Evolutionary conservation across 305 asterid species (phyloP), one percentile per base, ranked within the genome.

Genomic region (Ilex paraguariensis): DNA sequence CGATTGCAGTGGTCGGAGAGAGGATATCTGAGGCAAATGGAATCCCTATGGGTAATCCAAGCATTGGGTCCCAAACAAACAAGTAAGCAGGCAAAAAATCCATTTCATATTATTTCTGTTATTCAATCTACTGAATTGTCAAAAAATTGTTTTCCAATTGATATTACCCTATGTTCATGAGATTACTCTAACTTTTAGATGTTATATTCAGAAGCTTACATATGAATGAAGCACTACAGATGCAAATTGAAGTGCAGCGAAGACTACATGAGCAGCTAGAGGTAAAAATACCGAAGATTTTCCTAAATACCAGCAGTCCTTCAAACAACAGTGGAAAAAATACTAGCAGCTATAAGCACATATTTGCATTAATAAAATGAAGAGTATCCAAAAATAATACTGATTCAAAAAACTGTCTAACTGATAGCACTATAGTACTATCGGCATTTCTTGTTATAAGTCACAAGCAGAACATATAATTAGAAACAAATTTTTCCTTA

Each of bases 211-310:
- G 97, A 77, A 85, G 81, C 65, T 44, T 88, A 45, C 92, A 87
- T 60, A 70, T 91, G 50, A 86, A 81, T 3, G 95, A 91, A 74
- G 96, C 96, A 65, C 82, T 91, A 80, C 90, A 88, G 61, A 83
- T 86, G 92, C 95, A 91, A 74, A 91, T 91, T 31, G 95, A 91
- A 70, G 94, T 85, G 60, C 98, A 91, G 65, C 79, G 84, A 79
- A 81, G 88, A 73, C 82, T 91, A 40, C 94, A 88, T 15, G 95
- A 91, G 69, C 98, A 88, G 79, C 86, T 91, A 39, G 96, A 91
- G 96, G 98, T 91, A 81, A 5, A 36, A 36, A 3, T 3, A 36
- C 28, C 1, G 28, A 21, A 21, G 28, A 21, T 21, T 21, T 21
- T 21, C 28, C 42, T 36, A 36, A 8, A 36, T 4, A 8, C 42